Evolutionary conservation across 2,329 filamentous ascomycete species (phyloP), one percentile per base, ranked within the genome.

Genomic region (Penicillium sp.): DNA sequence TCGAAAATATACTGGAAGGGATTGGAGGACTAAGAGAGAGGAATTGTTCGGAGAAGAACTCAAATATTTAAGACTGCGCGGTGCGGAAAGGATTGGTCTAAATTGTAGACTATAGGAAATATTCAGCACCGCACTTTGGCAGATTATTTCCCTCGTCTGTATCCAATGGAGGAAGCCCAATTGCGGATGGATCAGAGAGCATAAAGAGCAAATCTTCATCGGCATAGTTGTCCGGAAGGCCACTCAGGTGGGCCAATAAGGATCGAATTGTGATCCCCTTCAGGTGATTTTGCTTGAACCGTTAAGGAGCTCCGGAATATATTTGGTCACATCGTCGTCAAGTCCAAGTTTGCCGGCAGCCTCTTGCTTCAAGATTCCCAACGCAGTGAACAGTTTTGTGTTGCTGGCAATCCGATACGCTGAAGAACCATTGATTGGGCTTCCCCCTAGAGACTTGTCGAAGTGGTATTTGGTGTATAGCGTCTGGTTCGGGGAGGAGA

Each of bases 401-500:
- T 66, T 67, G 52, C 64, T 67, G 11, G 65, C 67, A 18, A 69
- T 65, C 23, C 66, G 61, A 56, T 67, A 69, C 2, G 47, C 49
- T 6, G 48, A 49, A 22, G 41, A 37, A 12, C 40, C 33, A 26
- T 41, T 47, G 23, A 53, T 48, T 8, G 43, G 43, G 9, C 23
- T 53, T 25, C 51, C 51, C 5, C 51, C 51, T 14, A 53, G 25
- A 15, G 51, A 53, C 44, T 53, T 41, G 22, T 40, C 42, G 25
- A 22, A 35, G 44, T 53, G 44, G 31, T 53, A 48, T 15, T 53
- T 46, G 12, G 51, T 27, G 26, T 41, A 53, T 9, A 53, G 43
- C 33, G 43, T 47, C 8, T 35, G 44, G 15, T 18, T 42, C n/a
- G 43, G 29, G 3, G 51, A 53, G 23, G 51, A 53, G 4, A 53